phyloP scores from a whole-genome alignment of 2,329 filamentous ascomycete species.

The Neurospora sp. region DNA sequence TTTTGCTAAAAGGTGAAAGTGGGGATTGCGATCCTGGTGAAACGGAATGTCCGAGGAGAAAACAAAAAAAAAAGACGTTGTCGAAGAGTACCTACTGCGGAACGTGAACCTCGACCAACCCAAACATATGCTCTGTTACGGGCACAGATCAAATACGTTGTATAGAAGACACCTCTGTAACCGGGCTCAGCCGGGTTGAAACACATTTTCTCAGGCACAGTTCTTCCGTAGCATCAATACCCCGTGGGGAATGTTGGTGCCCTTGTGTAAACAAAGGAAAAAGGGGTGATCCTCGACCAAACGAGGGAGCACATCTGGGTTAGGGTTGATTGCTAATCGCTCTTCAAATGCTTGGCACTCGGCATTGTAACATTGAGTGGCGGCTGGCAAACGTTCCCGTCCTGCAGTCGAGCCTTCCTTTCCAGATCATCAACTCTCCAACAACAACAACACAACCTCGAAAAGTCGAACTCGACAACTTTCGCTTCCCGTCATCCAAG shows the following conservation, averaged over 20 bases:
- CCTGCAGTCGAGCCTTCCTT: background rate
- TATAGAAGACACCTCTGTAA: background rate
- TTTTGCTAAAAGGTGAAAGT: background rate
- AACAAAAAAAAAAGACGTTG: background rate
- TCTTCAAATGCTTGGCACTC: background rate
- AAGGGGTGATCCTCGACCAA: background rate
- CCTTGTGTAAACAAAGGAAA: background rate
- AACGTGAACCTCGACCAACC: background rate
- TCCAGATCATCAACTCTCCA: background rate
- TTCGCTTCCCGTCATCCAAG: background rate
- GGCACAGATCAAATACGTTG: background rate
- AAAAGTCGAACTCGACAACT: background rate
- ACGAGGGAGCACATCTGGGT: background rate
- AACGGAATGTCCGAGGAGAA: background rate
- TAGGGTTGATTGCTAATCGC: background rate
- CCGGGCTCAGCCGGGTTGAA: background rate
- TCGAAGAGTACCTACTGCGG: background rate
- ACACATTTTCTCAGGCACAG: background rate
- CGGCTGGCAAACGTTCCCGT: background rate
- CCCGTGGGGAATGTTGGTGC: background rate
- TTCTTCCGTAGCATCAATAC: background rate
- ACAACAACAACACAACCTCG: background rate
- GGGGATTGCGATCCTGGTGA: background rate
- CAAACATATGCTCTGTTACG: background rate
- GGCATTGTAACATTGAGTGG: background rate